phyloP scores from a whole-genome alignment of 441 rosid species.

The Populus tomentosa region DNA sequence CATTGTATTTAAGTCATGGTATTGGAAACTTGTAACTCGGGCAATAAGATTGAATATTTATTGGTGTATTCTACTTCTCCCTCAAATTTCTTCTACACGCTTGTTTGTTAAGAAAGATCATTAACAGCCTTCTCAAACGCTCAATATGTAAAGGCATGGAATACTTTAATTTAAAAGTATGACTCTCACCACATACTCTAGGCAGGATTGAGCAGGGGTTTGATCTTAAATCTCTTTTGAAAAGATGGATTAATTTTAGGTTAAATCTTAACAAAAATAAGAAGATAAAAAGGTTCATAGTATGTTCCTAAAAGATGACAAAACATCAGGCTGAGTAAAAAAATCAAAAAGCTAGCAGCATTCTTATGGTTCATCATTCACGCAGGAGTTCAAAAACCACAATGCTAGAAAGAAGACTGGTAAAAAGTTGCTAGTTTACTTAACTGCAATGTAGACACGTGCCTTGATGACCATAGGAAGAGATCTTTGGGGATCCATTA shows the following conservation, averaged over 20 bases:
- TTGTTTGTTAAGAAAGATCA: too few species aligned
- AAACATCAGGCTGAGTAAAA: neutral
- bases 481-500: constrained; percentile 78
- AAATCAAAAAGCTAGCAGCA: neutral
- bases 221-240: neutral
- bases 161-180: neutral
- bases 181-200: neutral
- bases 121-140: neutral
- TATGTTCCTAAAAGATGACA: neutral
- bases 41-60: too few species aligned
- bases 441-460: constrained; percentile 80
- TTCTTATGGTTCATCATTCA: neutral
- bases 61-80: too few species aligned
- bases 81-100: too few species aligned
- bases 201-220: neutral
- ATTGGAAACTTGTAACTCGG: too few species aligned
- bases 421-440: constrained; percentile 24
- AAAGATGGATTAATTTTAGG: neutral
- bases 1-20: too few species aligned
- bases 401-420: neutral
- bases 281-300: neutral
- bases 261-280: neutral
- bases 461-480: constrained; percentile 83
- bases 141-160: neutral
- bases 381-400: neutral